Base-by-base conservation (phyloP, 2,329 filamentous ascomycete genomes). In the Beauveria asiatica region DNA sequence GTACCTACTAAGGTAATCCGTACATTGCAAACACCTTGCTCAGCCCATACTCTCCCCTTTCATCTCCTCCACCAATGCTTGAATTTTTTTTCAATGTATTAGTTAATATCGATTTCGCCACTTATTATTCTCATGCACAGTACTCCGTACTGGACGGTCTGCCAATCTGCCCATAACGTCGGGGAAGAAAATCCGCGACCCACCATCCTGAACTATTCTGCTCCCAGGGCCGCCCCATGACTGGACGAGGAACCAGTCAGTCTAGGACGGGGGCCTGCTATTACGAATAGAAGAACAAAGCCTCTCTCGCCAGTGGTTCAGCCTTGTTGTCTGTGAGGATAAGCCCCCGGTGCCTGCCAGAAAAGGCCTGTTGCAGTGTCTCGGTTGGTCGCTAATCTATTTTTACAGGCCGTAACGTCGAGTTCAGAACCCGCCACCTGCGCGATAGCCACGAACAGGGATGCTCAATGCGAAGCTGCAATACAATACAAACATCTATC, bases 401-500 rank as follows among this genome's bases (percentile, higher is more conserved):
- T 44, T 53, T 59, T 50, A 21, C 57, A 59, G 41, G 41, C 25
- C 45, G 57, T 46, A 59, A 53, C 57, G 41, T 59, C 57, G 41
- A 53, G 42, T 45, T 25, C 46, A 10, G 11, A 44, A 33, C 11
- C 46, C 37, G 46, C 56, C 39, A 44, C 46, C 37, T 23, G 56
- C 46, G 44, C 25, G 25, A 49, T 27, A 41, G 45, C 19, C 21
- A 23, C 17, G 37, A 41, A 16, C 44, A 50, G 21, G 33, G 55
- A 17, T 23, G 30, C 45, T 57, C 7, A 33, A 19, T 48, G 44
- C n/a, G 13, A 25, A 23, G 16, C 21, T 42, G 25, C 2, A 46
- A 49, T 16, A 23, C 2, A 46, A 49, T 16, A 23, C n/a, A 58
- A 42, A 50, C 21, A 6, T 46, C n/a, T 17, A n/a, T 7, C 23